Evolutionary conservation across 495 filamentous ascomycete genomes (phyloP).

Genomic region (Annulohypoxylon nitens): DNA sequence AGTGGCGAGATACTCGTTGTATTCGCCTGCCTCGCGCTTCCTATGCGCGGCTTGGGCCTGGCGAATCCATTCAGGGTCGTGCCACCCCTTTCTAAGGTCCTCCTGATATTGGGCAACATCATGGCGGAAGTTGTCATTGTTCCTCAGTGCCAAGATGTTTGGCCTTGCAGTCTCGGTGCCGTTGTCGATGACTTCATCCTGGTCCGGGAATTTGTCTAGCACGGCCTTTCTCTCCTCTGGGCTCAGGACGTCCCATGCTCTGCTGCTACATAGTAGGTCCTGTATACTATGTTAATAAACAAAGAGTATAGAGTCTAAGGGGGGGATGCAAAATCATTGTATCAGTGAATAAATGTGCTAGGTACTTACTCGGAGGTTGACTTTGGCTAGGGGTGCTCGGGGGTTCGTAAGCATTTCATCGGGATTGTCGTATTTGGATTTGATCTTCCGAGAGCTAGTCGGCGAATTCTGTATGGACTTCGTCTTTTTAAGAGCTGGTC

Average conservation of each 20-base stretch:
- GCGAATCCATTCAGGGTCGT: conserved; percentile 74
- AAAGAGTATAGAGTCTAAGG: not conserved
- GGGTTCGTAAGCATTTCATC: conserved; percentile 63
- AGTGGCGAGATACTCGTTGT: conserved; percentile 74
- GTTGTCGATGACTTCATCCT: conserved; percentile 52
- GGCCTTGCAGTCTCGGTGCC: conserved; percentile 54
- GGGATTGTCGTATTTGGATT: conserved; percentile 47
- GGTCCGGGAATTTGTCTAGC: conserved; percentile 68
- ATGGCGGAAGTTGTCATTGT: conserved; percentile 61
- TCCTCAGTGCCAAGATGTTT: conserved; percentile 52
- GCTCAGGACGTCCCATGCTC: conserved; percentile 70
- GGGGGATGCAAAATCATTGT: not conserved
- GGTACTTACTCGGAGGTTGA: conserved; percentile 69
- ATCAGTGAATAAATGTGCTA: not conserved
- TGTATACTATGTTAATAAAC: conserved; percentile 44
- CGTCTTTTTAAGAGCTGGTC: conserved; percentile 34
- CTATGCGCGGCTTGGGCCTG: conserved; percentile 73
- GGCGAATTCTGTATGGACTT: conserved; percentile 23
- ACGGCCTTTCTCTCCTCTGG: conserved; percentile 68
- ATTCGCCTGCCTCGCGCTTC: conserved; percentile 74
- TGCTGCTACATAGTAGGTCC: conserved; percentile 68
- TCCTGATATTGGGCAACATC: conserved; percentile 60
- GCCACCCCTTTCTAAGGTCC: conserved; percentile 71
- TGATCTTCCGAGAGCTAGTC: conserved; percentile 29
- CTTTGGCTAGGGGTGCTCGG: conserved; percentile 65